Percentiles rank a stretch among this genome's conserved stretches.
These are phyloP conservation scores for Anthostomella pinea DNA, from an alignment of 2,329 filamentous ascomycete species.

Conservation along the genomic window DNA sequence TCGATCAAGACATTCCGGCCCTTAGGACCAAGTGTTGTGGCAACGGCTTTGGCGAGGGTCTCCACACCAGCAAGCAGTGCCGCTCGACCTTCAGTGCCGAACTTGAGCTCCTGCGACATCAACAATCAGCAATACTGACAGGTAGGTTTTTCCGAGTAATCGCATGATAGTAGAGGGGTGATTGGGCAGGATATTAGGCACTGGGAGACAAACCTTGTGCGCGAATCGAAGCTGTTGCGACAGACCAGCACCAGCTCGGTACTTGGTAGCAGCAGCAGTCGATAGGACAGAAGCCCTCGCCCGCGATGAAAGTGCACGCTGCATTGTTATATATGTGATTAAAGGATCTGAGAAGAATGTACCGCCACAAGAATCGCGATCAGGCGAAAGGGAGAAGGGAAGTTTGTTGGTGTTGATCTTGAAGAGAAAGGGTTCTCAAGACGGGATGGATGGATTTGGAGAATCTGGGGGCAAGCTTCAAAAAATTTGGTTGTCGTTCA, in stretches of 20 bases:
- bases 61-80: constrained; percentile 90
- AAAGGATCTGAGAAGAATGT: constrained; percentile 29
- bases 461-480: constrained; percentile 31
- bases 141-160: too few species aligned
- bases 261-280: constrained; percentile 60
- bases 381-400: constrained; percentile 27
- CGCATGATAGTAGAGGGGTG: too few species aligned
- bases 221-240: constrained; percentile 93
- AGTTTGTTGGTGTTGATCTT: constrained; percentile 9
- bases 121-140: too few species aligned
- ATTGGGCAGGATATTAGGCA: constrained; percentile 4
- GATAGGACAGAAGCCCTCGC: constrained; percentile 78
- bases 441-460: constrained; percentile 17
- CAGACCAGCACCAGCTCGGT: constrained; percentile 62
- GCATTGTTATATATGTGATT: constrained; percentile 63
- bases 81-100: constrained; percentile 91
- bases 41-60: constrained; percentile 92
- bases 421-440: constrained; percentile 5
- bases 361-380: constrained; percentile 19
- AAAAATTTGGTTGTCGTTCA: constrained; percentile 32
- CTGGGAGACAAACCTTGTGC: constrained; percentile 94
- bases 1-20: constrained; percentile 98
- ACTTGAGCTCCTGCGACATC: constrained; percentile 81
- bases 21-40: constrained; percentile 95
- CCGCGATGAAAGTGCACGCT: constrained; percentile 85